Base-by-base conservation (phyloP, 441 rosid species). In the Bruguiera hainesii region DNA sequence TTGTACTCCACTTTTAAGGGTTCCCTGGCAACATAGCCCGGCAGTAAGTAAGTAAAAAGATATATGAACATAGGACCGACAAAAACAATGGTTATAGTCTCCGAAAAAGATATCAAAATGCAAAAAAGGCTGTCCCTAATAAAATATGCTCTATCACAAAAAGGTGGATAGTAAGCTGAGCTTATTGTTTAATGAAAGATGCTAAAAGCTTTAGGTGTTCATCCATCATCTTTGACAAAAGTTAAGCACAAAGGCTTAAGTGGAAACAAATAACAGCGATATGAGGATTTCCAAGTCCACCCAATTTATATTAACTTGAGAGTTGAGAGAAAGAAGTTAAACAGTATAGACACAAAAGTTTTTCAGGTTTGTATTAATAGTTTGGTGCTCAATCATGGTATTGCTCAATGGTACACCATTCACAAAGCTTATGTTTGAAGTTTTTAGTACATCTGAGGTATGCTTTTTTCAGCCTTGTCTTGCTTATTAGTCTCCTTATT, bases 1-100 rank as follows among this genome's bases (percentile, higher is more conserved):
- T 78, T 78, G 76, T 62, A 68, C 76, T 55, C 93, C 89, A 82
- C 75, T 79, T 80, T 64, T 85, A 39, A 94, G 82, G 56, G 76
- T 79, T 59, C 99, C 99, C 99, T 94, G 39, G 28, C 67, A 67
- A 67, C 26, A 56, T 66, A 59, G 31, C 20, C 65, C 53, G 56
- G 65, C 49, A 35, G 57, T 56, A 57, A 65, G 55, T 29, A 65
- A 35, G 67, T 28, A n/a, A 55, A 56, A 37, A n/a, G 19, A 19
- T 6, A 55, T 13, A 23, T 29, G 57, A 66, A 26, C 37, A 26
- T 46, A 21, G 31, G 60, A 23, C 25, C 16, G 31, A 56, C 66
- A 63, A 69, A 49, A 59, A 48, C 25, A 18, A 55, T 18, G 1
- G 20, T 49, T 39, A 18, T 19, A 66, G 49, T 56, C 26, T 39